These are phyloP conservation scores for Hanseniaspora thailandica DNA, from an alignment of 805 yeast genomes.

Conservation along the genomic window DNA sequence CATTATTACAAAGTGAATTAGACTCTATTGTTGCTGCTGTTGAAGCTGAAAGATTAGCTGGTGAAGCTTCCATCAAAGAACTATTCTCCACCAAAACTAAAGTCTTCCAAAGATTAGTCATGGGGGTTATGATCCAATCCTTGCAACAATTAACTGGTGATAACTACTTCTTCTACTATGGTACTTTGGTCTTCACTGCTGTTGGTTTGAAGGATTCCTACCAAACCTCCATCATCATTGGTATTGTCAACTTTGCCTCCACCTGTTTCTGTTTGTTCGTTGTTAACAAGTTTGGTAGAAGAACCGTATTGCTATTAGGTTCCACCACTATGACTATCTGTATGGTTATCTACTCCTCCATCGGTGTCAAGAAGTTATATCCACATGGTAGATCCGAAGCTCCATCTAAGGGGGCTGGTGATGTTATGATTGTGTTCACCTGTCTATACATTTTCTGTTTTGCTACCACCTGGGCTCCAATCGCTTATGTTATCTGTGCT, in stretches of 20 bases:
- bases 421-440: slow-evolving; percentile 31
- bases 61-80: slow-evolving; percentile 37
- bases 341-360: slow-evolving; percentile 39
- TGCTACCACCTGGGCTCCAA: slow-evolving; percentile 64
- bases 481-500: slow-evolving; percentile 47
- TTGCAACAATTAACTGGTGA: slow-evolving; percentile 57
- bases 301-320: slow-evolving; percentile 36
- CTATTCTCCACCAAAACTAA: slow-evolving; percentile 57
- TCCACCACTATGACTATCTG: slow-evolving; percentile 37
- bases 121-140: slow-evolving; percentile 45
- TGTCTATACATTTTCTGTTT: slow-evolving; percentile 49
- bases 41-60: slow-evolving; percentile 48
- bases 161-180: slow-evolving; percentile 54
- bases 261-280: slow-evolving; percentile 40
- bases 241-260: slow-evolving; percentile 45
- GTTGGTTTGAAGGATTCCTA: slow-evolving; percentile 38
- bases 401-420: slow-evolving; percentile 26
- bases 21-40: slow-evolving; percentile 44
- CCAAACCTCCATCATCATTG: slow-evolving; percentile 44
- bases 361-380: slow-evolving; percentile 40
- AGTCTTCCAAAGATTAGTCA: slow-evolving; percentile 34
- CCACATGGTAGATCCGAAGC: slow-evolving; percentile 28
- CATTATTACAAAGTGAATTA: slow-evolving; percentile 39
- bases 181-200: slow-evolving; percentile 31
- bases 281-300: slow-evolving; percentile 42